These are phyloP conservation scores for Sugiyamaella mastotermitis DNA, from an alignment of 805 yeast species.

Conservation along the genomic window DNA sequence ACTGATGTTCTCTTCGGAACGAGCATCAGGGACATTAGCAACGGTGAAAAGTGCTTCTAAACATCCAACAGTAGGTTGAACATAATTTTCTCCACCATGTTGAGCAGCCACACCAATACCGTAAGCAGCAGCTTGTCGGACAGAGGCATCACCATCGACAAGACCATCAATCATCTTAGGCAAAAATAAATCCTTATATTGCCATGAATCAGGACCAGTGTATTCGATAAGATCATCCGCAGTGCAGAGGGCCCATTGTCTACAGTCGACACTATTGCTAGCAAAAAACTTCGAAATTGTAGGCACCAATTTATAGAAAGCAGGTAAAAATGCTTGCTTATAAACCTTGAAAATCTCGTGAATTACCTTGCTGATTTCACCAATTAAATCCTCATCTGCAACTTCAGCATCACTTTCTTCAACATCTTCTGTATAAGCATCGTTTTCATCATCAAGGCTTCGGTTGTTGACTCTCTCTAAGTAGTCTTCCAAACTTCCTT, in stretches of 20 bases:
- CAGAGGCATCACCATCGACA: slow-evolving; percentile 39
- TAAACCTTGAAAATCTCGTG: slow-evolving; percentile 62
- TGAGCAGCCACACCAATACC: slow-evolving; percentile 84
- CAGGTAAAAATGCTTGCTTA: slow-evolving; percentile 52
- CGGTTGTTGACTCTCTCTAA: slow-evolving; percentile 58
- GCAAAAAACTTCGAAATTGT: slow-evolving; percentile 53
- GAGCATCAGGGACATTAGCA: slow-evolving; percentile 71
- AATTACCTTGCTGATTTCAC: slow-evolving; percentile 75
- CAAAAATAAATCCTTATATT: slow-evolving; percentile 60
- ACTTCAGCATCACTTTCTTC: slow-evolving; percentile 78
- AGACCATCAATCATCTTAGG: slow-evolving; percentile 61
- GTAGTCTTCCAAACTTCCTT: slow-evolving; percentile 57
- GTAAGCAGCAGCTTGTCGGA: slow-evolving; percentile 84
- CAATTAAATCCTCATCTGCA: slow-evolving; percentile 85
- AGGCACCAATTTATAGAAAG: slow-evolving; percentile 55
- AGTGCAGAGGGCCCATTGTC: slow-evolving; percentile 72
- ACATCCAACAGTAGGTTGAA: slow-evolving; percentile 60
- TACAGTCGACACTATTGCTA: slow-evolving; percentile 62
- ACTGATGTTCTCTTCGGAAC: slow-evolving; percentile 72
- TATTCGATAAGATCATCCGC: slow-evolving; percentile 76
- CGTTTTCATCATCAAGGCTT: slow-evolving; percentile 42
- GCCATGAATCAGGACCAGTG: slow-evolving; percentile 62
- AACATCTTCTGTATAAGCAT: slow-evolving; percentile 80
- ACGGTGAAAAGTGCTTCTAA: slow-evolving; percentile 70
- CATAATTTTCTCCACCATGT: slow-evolving; percentile 60